Evolutionary conservation across 1,284 basidiomycete genomes (phyloP), one percentile per base, ranked within the genome.

Genomic region (Malassezia vespertilionis): DNA sequence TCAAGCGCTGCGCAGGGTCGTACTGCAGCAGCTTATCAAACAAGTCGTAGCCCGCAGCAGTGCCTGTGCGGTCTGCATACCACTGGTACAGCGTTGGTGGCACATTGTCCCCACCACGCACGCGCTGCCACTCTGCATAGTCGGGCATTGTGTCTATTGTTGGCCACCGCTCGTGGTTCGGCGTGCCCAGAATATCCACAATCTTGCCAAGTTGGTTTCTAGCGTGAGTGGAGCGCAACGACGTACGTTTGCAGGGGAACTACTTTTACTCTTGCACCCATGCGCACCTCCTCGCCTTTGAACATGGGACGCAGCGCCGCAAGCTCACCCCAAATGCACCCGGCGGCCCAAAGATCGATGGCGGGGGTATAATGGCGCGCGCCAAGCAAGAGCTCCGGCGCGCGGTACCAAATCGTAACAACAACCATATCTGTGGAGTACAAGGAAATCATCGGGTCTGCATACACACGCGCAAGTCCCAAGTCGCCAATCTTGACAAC

Each of bases 341-440:
- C 91, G 2, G 95, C 81, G 5, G 90, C 88, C 91, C 91, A 99
- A 81, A 97, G 83, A 72, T 99, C 93, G 33, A 97, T 82, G 1
- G 89, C 86, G 53, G 87, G 87, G 44, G 90, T 90, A 72, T 97
- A 97, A 71, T 97, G 91, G 53, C 89, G 85, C 2, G 90, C 86
- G 11, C 91, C 91, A 68, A 96, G 77, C 8, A 96, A 77, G 2
- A 96, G 79, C 71, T 97, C 91, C 0, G 91, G 91, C 2, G 89
- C 87, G 36, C 91, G 83, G 65, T 97, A 97, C 91, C 91, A 97
- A 61, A 97, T 96, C 0, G 93, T 97, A 2, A 99, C 93, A 27
- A 99, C 93, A 10, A 99, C 90, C 71, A 96, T 96, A 74, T 97
- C 91, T 17, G 70, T 86, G 81, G 69, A 69, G 60, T 74, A 75